These are phyloP conservation scores for Lophium mytilinum DNA, from an alignment of 495 filamentous ascomycete genomes.

Conservation along the genomic window DNA sequence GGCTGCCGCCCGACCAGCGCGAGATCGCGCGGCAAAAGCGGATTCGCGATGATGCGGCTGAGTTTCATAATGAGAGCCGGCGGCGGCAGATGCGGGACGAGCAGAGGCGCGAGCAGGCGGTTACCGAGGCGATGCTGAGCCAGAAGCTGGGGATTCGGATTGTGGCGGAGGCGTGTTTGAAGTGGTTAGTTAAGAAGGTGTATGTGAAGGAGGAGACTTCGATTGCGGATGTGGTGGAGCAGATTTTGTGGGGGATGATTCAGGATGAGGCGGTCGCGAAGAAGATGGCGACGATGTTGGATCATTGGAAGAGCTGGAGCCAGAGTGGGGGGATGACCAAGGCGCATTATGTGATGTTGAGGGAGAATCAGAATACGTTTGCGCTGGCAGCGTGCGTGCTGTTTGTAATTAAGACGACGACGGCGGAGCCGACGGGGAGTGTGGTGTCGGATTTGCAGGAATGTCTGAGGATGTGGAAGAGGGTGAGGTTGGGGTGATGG, in stretches of 20 bases:
- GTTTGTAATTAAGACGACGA: conserved; percentile 42
- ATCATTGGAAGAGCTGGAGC: conserved; percentile 50
- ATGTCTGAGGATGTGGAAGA: conserved; percentile 51
- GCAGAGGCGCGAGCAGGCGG: conserved; percentile 39
- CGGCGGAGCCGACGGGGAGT: conserved; percentile 41
- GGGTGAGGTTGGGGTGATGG: conserved; percentile 44
- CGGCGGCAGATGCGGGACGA: conserved; percentile 10
- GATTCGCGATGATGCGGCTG: conserved; percentile 31
- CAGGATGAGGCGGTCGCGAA: conserved; percentile 41
- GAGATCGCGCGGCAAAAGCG: conserved; percentile 34
- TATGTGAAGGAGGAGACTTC: conserved; percentile 24
- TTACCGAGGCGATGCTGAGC: conserved; percentile 48
- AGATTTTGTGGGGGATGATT: conserved; percentile 47
- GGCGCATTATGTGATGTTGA: conserved; percentile 40
- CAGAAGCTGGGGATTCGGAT: conserved; percentile 46
- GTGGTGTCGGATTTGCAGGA: conserved; percentile 54
- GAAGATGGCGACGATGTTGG: conserved; percentile 43
- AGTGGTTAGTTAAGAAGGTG: conserved; percentile 38
- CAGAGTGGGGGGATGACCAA: conserved; percentile 51
- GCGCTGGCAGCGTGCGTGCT: conserved; percentile 46
- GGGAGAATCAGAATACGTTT: conserved; percentile 40
- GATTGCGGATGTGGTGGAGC: conserved; percentile 39
- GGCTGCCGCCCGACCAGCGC: conserved; percentile 38
- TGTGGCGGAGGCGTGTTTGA: conserved; percentile 43
- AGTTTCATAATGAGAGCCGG: conserved; percentile 16